Evolutionary conservation across 2,329 filamentous ascomycete genomes (phyloP).

Genomic region (Colletotrichum musicola): DNA sequence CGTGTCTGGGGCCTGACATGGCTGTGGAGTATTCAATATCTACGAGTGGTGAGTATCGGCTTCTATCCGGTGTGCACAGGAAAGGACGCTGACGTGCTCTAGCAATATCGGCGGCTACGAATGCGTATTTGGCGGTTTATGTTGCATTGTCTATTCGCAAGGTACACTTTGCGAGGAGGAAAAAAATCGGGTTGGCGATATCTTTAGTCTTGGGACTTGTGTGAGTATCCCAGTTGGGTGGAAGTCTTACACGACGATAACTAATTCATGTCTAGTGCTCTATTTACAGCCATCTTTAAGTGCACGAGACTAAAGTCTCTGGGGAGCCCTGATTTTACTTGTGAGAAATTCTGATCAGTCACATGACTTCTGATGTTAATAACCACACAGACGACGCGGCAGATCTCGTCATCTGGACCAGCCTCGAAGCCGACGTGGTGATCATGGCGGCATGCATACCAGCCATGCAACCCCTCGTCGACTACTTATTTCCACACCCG

Average conservation of each 20-base stretch:
- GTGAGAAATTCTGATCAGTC: conserved; percentile 35
- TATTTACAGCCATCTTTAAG: conserved; percentile 47
- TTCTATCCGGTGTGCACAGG: rapidly evolving
- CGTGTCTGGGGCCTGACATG: conserved; percentile 50
- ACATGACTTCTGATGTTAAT: neutral
- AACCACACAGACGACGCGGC: conserved; percentile 10
- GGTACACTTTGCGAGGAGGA: conserved; percentile 53
- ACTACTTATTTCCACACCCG: conserved; percentile 15
- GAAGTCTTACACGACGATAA: neutral
- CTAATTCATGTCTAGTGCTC: conserved; percentile 35
- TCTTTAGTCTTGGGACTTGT: conserved; percentile 50
- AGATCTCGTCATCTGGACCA: conserved; percentile 31
- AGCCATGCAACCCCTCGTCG: conserved; percentile 47
- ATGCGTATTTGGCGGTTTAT: conserved; percentile 58
- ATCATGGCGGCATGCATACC: conserved; percentile 52
- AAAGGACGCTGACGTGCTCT: neutral
- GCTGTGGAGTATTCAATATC: conserved; percentile 56
- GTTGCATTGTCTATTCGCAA: conserved; percentile 52
- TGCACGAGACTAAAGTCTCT: conserved; percentile 51
- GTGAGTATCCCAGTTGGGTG: neutral
- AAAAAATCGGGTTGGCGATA: conserved; percentile 53
- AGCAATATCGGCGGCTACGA: conserved; percentile 33
- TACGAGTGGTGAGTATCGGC: conserved; percentile 50
- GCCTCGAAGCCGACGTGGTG: conserved; percentile 50
- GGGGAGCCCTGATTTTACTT: conserved; percentile 43